Evolutionary conservation across 2,329 filamentous ascomycete species (phyloP), one percentile per base, ranked within the genome.

Genomic region (Pseudonectria buxi): DNA sequence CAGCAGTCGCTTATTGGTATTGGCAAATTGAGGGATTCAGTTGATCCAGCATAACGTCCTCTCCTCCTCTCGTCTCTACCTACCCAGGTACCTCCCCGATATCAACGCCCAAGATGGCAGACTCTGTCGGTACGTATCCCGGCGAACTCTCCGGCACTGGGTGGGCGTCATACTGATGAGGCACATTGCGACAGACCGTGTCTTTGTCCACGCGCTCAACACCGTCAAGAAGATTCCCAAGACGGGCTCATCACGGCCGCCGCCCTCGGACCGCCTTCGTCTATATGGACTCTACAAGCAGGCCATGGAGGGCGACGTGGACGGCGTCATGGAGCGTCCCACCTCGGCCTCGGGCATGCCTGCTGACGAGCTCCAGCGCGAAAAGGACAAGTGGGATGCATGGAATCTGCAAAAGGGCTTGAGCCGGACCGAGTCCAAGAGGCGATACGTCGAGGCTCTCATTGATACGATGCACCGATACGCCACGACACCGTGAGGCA

Each of bases 201-300:
- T 98, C 58, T 98, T 98, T 64, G 90, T 94, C 61, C 90, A 98
- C 77, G 92, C 92, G 47, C 83, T 98, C 63, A 95, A 95, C 67
- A 96, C 92, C 15, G 90, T 98, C 54, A 95, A 95, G 65, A 94
- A 94, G 65, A 94, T 98, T 51, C 86, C 86, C 51, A 90, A 92
- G 57, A 95, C 89, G 13, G 90, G 92, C 45, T 87, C 87, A 34
- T 80, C 86, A 44, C 83, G 92, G 44, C 92, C 92, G 30, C 92
- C 92, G 31, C 78, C 88, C 3, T 70, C 75, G 42, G 89, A 94
- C 56, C 83, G 92, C 39, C 72, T 98, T 50, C 84, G 85, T 39
- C 83, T 98, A 43, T 98, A 98, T 81, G 92, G 92, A 46, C 74
- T 98, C 48, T 98, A 98, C 69, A 98, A 98, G 61, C 92, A 98